Conservation (phyloP, 176 grass and related monocot genomes). For the Luzula sylvatica region DNA sequence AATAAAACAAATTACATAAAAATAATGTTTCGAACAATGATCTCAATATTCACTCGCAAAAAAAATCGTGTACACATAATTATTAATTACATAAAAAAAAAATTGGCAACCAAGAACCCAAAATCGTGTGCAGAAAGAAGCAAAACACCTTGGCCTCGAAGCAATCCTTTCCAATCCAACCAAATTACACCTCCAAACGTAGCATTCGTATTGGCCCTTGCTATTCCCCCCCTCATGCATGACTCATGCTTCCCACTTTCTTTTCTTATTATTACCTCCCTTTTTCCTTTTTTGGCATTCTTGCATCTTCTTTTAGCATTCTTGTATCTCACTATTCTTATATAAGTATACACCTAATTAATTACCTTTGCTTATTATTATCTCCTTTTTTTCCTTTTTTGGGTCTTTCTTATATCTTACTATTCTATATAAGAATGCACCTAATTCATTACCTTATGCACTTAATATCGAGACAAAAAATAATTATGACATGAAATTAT, state of each 20-base stretch:
- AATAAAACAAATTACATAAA: too few relatives aligned
- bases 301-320: too few relatives aligned
- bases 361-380: slow-evolving; percentile 1
- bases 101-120: not conserved
- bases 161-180: slow-evolving; percentile 14
- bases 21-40: too few relatives aligned
- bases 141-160: slow-evolving; percentile 12
- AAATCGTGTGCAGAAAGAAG: slow-evolving; percentile 12
- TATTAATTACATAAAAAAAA: too few relatives aligned
- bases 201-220: not conserved
- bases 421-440: too few relatives aligned
- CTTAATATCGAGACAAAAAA: too few relatives aligned
- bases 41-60: too few relatives aligned
- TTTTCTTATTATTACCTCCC: not conserved
- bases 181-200: not conserved
- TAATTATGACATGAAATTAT: too few relatives aligned
- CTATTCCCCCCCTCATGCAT: slow-evolving; percentile 2
- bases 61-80: too few relatives aligned
- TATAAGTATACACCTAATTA: too few relatives aligned
- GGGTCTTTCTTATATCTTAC: slow-evolving; percentile 19
- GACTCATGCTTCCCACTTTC: slow-evolving; percentile 5
- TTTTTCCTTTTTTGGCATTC: slow-evolving; percentile 11
- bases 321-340: slow-evolving; percentile 21
- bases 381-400: slow-evolving; percentile 14
- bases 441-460: too few relatives aligned